Evolutionary conservation across 345 rosid genomes (phyloP), one percentile per base, ranked within the genome.

Genomic region (Clausena lansium): DNA sequence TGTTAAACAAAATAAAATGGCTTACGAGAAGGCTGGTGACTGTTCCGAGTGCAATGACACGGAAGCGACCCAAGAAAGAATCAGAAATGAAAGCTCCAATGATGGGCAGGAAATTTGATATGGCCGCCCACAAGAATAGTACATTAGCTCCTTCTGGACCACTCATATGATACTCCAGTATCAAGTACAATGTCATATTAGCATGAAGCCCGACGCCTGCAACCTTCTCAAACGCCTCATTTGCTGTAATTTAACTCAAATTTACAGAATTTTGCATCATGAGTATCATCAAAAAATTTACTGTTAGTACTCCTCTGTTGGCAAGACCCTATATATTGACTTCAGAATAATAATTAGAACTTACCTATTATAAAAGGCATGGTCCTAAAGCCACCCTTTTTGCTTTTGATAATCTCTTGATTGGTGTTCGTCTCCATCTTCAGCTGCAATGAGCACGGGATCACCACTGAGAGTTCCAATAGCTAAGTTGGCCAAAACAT

Each of bases 151-250:
- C 86, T 0, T 75, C 24, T 3, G 87, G 85, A 50, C 3, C 76
- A 8, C 77, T 77, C 62, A 87, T 72, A 78, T 84, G 88, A 73
- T 87, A 89, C 15, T 85, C 68, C 19, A 14, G 47, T 13, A 28
- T 80, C 64, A 86, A 76, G 80, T 89, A 85, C 3, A 85, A 27
- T 25, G 84, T 82, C 90, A 89, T 86, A 78, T 85, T 89, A 38
- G 89, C 84, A 0, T 63, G 84, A 60, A 87, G 87, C 50, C 93
- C 93, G 8, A 71, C 27, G 0, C 79, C 75, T 19, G 88, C 91
- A 39, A 86, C 87, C 82, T 83, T 89, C 80, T 87, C 91, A 74
- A 86, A 86, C 33, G 85, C 28, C 80, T 89, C 91, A 66, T 87
- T 89, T 71, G 88, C 91, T 89, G 88, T 86, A 79, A 13, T 9